Evolutionary conservation across 805 yeast genomes (phyloP).

Genomic region (Metschnikowia continentalis): DNA sequence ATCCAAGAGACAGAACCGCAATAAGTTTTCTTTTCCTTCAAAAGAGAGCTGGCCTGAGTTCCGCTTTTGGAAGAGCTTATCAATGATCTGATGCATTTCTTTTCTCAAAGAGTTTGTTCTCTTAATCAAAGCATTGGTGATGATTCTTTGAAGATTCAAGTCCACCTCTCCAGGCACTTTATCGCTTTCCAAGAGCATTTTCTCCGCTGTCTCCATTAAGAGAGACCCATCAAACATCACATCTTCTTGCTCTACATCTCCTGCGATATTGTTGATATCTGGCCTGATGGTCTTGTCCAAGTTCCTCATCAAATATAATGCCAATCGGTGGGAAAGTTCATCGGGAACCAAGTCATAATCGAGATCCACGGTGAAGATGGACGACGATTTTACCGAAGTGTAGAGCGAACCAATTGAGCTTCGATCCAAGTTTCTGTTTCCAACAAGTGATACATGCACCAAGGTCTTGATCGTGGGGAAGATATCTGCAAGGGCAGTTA

Average conservation of each 20-base stretch:
- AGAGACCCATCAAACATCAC: constrained; percentile 72
- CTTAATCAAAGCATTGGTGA: constrained; percentile 48
- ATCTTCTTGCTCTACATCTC: constrained; percentile 47
- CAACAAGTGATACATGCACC: constrained; percentile 52
- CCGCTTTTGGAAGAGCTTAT: constrained; percentile 44
- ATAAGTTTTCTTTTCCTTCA: constrained; percentile 52
- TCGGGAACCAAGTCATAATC: constrained; percentile 52
- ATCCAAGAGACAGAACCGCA: constrained; percentile 52
- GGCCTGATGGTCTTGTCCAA: constrained; percentile 44
- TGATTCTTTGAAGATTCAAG: constrained; percentile 38
- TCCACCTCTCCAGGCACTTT: constrained; percentile 25
- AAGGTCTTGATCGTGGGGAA: constrained; percentile 46
- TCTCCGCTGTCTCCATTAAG: constrained; percentile 69
- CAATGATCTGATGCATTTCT: constrained; percentile 51
- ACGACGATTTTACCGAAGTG: constrained; percentile 45
- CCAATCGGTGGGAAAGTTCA: constrained; percentile 50
- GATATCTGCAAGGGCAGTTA: constrained; percentile 46
- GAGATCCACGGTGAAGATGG: constrained; percentile 49
- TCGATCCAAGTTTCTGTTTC: constrained; percentile 43
- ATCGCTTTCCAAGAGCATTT: constrained; percentile 41
- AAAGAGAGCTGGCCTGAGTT: constrained; percentile 44
- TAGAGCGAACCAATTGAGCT: constrained; percentile 48
- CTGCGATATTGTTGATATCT: constrained; percentile 20
- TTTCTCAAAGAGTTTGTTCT: constrained; percentile 46
- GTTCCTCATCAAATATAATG: constrained; percentile 53